A percentile compares a stretch with the other conserved stretches of the same genome.
Evolutionary conservation across 2,329 filamentous ascomycete genomes (phyloP).

Genomic region (Ophiocordyceps camponoti-rufipedis): DNA sequence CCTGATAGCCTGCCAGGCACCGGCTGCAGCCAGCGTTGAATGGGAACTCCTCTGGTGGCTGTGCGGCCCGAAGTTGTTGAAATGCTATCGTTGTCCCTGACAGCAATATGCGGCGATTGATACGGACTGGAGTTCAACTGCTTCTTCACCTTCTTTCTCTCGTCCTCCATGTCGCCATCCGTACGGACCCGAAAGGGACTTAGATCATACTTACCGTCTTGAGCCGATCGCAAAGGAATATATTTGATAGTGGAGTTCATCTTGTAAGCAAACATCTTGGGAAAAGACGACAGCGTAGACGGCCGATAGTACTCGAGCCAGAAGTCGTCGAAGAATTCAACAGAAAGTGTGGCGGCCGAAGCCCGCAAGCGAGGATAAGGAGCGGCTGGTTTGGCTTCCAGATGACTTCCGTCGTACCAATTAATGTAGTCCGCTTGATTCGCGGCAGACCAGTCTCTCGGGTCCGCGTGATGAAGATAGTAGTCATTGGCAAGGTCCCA

Average conservation of each 20-base stretch:
- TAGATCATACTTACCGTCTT: conserved; percentile 60
- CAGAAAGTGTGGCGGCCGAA: conserved; percentile 20
- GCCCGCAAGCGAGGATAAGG: conserved; percentile 21
- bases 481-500: conserved; percentile 95
- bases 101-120: conserved; percentile 12
- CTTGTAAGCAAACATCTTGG: conserved; percentile 82
- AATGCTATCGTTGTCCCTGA: conserved; percentile 20
- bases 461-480: conserved; percentile 82
- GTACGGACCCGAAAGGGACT: conserved; percentile 75
- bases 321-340: conserved; percentile 70
- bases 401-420: conserved; percentile 65
- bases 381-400: conserved; percentile 43
- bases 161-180: conserved; percentile 38
- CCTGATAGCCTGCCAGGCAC: conserved; percentile 16
- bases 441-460: conserved; percentile 50
- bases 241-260: conserved; percentile 82
- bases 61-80: conserved; percentile 20
- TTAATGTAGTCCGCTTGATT: conserved; percentile 56
- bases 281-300: conserved; percentile 68
- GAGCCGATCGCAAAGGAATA: conserved; percentile 54
- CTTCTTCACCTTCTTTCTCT: conserved; percentile 46
- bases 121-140: conserved; percentile 51
- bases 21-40: conserved; percentile 45
- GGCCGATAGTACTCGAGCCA: conserved; percentile 97
- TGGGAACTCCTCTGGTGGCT: conserved; percentile 28